These are phyloP conservation scores for Phylloporus sp. DNA, from an alignment of 768 basidiomycete genomes.

Conservation along the genomic window DNA sequence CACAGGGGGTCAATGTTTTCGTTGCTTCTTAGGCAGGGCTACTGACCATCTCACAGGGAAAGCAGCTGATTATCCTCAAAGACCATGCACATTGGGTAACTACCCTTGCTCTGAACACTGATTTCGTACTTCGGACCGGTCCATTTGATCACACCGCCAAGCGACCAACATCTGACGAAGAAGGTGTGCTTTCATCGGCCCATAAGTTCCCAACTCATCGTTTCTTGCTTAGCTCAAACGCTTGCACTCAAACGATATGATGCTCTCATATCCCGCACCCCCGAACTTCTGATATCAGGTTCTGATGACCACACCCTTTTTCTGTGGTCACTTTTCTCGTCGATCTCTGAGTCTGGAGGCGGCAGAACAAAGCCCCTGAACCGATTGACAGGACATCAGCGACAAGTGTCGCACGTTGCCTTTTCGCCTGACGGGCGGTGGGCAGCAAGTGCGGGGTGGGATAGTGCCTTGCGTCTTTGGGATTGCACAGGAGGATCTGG, in stretches of 20 bases:
- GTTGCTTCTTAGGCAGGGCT: neutral
- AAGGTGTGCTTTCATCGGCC: constrained; percentile 48
- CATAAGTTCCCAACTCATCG: neutral
- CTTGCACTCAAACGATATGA: constrained; percentile 78
- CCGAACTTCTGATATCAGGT: constrained; percentile 88
- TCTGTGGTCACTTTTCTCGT: constrained; percentile 84
- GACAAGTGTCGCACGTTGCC: constrained; percentile 88
- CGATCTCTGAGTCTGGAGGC: constrained; percentile 27
- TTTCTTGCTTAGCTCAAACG: constrained; percentile 53
- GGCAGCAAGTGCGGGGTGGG: constrained; percentile 90
- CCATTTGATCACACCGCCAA: constrained; percentile 89
- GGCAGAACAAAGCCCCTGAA: constrained; percentile 65
- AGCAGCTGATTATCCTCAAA: constrained; percentile 75
- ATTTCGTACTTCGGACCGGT: constrained; percentile 91
- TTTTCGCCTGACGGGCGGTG: constrained; percentile 93
- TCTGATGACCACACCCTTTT: constrained; percentile 98
- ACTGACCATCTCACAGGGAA: constrained; percentile 52
- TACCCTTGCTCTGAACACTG: constrained; percentile 90
- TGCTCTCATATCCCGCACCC: constrained; percentile 50
- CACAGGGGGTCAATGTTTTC: constrained; percentile 52
- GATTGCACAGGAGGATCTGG: constrained; percentile 56
- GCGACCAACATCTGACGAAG: constrained; percentile 70
- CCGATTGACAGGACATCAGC: constrained; percentile 89
- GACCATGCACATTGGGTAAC: constrained; percentile 99
- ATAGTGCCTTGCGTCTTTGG: constrained; percentile 89